Evolutionary conservation across 768 basidiomycete species (phyloP).

Genomic region (Mycena vitilis): DNA sequence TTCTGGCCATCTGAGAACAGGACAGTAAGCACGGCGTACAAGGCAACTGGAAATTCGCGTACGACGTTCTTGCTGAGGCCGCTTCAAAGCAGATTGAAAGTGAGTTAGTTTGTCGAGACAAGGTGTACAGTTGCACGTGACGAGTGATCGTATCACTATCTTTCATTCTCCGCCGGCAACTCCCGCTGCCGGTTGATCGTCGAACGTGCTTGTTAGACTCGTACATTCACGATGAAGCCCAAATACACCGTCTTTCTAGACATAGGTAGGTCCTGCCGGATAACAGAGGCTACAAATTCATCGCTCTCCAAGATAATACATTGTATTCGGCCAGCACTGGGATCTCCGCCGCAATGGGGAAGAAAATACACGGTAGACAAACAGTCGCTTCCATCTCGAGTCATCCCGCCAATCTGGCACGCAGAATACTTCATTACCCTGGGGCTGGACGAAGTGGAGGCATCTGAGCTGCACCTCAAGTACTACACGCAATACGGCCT

Average conservation of each 20-base stretch:
- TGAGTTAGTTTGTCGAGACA: background rate
- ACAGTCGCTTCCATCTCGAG: conserved; percentile 5
- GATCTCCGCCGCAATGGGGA: conserved; percentile 84
- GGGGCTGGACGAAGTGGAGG: conserved; percentile 75
- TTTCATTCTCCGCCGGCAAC: conserved; percentile 2
- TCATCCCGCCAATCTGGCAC: conserved; percentile 9
- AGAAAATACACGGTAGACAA: conserved; percentile 70
- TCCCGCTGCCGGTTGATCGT: background rate
- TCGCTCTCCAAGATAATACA: conserved; percentile 73
- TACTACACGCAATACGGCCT: conserved; percentile 89
- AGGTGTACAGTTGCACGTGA: no score
- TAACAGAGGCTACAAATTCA: conserved; percentile 13
- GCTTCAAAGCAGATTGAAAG: no score
- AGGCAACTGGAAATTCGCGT: conserved; percentile 13
- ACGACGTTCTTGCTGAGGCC: conserved; percentile 33
- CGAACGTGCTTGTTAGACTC: background rate
- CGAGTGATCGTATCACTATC: background rate
- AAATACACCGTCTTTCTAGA: conserved; percentile 2
- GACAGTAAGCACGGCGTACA: conserved; percentile 23
- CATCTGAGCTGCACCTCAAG: conserved; percentile 71
- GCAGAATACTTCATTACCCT: conserved; percentile 81
- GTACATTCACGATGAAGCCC: background rate
- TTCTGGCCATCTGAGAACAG: conserved; percentile 80
- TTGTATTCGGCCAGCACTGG: conserved; percentile 82
- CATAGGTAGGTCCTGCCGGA: conserved; percentile 45